Percentiles rank a stretch among this genome's conserved stretches.
Conservation (phyloP, 164 flowering plant species). For the Sextonia rubra region DNA sequence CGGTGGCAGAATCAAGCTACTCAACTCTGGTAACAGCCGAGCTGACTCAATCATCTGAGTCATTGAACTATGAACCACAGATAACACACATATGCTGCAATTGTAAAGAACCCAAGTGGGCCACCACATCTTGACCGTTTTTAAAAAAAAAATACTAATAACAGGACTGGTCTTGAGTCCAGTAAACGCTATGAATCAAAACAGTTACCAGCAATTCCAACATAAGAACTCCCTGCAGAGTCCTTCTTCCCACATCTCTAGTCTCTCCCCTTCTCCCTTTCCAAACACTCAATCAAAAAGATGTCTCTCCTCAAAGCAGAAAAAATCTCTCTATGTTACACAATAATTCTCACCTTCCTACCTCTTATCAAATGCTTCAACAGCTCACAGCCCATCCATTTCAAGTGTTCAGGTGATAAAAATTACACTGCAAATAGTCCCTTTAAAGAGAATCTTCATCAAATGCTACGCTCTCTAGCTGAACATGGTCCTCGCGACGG, state of each 20-base stretch:
- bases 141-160: too few species aligned
- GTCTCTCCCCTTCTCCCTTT: neutral
- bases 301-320: neutral
- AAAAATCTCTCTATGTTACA: neutral
- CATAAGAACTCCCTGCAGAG: neutral
- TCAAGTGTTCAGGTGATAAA: neutral
- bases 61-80: too few species aligned
- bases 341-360: neutral
- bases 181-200: neutral
- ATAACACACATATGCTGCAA: too few species aligned
- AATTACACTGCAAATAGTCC: slow-evolving; percentile 5
- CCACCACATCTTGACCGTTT: too few species aligned
- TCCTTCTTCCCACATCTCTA: neutral
- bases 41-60: too few species aligned
- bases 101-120: too few species aligned
- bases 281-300: neutral
- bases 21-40: too few species aligned
- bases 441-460: slow-evolving; percentile 11
- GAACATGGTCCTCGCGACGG: neutral
- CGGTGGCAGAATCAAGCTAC: too few species aligned
- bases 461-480: slow-evolving; percentile 8
- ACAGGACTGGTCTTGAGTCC: neutral
- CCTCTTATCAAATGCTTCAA: neutral
- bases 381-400: neutral
- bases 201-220: neutral